Evolutionary conservation across 192 early-diverging fungal species (phyloP), one percentile per base, ranked within the genome.

Genomic region (Obelidium mucronatum): DNA sequence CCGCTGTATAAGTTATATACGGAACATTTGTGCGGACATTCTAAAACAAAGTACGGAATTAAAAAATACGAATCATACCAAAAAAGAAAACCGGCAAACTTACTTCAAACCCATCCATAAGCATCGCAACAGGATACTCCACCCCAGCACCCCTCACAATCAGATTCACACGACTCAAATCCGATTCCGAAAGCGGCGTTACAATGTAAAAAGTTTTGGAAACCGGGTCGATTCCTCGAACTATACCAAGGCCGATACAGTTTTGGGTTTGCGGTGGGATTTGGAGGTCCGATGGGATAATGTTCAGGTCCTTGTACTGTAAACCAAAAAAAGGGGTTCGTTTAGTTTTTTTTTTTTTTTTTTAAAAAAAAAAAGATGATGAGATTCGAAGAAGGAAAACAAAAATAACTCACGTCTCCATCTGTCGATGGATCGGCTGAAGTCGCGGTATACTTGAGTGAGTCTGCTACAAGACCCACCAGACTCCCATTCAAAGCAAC

Each of bases 401-500:
- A n/a, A n/a, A n/a, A n/a, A n/a, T n/a, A n/a, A n/a, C n/a, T n/a
- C n/a, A n/a, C n/a, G n/a, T n/a, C n/a, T n/a, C n/a, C n/a, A n/a
- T n/a, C n/a, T n/a, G n/a, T n/a, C n/a, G n/a, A n/a, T n/a, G n/a
- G n/a, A n/a, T n/a, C n/a, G n/a, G n/a, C n/a, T n/a, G n/a, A n/a
- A n/a, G n/a, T n/a, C n/a, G n/a, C n/a, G n/a, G n/a, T n/a, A n/a
- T n/a, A 48, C 17, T 55, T 15, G 15, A 40, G 17, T 24, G 58
- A 37, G 59, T 87, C 86, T 11, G 68, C 87, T 5, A 96, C 86
- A 2, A 98, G 81, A 0, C 87, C 95, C 0, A 98, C 95, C 3
- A 98, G 42, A 34, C 85, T 86, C 1, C 94, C 96, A 80, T 97
- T 99, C 28, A 97, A 82, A 0, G 93, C 92, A 70, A 92, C 87